phyloP scores from a whole-genome alignment of 306 rosid genomes.

The Pueraria montana region DNA sequence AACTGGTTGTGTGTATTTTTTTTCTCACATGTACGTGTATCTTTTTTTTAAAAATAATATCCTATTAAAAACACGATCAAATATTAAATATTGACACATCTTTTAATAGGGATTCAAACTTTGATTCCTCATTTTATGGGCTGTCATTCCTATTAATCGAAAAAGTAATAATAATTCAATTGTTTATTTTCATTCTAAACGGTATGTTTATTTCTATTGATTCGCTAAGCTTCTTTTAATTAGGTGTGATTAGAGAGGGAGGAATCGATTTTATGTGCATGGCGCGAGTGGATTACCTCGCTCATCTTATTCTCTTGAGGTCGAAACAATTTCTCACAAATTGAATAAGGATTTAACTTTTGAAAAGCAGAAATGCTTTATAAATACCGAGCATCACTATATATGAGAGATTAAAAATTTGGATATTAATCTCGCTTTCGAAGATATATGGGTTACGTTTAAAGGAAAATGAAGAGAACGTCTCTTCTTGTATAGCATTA shows the following conservation, averaged over 20 bases:
- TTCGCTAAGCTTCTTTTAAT: background rate
- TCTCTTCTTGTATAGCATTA: background rate
- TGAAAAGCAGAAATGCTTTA: slow-evolving; percentile 6
- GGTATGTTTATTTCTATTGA: background rate
- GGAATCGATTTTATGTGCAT: background rate
- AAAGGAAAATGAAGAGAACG: background rate
- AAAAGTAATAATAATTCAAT: background rate
- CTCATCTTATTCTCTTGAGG: no score
- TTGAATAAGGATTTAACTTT: slow-evolving; percentile 38
- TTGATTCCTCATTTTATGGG: no score
- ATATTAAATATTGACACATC: no score
- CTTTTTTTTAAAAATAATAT: no score
- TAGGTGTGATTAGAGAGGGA: background rate
- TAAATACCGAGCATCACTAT: background rate
- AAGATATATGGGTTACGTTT: slow-evolving; percentile 23
- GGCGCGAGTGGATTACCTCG: background rate
- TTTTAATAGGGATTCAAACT: no score
- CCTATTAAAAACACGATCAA: no score
- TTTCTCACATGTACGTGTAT: no score
- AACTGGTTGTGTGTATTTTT: no score
- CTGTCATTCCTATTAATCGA: no score
- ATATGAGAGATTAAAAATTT: slow-evolving; percentile 18
- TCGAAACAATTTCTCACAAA: no score
- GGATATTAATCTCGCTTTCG: slow-evolving; percentile 13
- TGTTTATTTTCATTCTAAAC: background rate